Evolutionary conservation across 306 rosid genomes (phyloP).

Genomic region (Comarum palustre): DNA sequence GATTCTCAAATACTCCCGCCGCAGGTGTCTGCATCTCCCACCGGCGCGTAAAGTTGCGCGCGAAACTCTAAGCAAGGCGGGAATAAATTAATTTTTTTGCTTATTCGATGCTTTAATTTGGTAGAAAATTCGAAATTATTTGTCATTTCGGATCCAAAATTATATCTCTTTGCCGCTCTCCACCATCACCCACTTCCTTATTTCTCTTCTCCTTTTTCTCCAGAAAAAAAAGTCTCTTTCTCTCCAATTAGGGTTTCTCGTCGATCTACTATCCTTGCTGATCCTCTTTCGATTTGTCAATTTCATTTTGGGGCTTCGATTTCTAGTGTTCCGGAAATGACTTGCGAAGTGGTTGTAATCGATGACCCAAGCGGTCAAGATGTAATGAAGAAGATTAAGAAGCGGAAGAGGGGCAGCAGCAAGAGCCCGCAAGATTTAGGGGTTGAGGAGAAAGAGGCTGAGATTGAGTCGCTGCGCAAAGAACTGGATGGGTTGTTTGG

Average conservation of each 20-base stretch:
- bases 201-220: background rate
- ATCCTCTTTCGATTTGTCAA: background rate
- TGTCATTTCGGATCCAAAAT: background rate
- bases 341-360: constrained; percentile 27
- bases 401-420: constrained; percentile 48
- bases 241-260: constrained; percentile 4
- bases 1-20: too few species aligned
- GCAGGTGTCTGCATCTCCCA: too few species aligned
- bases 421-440: constrained; percentile 28
- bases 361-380: constrained; percentile 22
- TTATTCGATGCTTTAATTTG: too few species aligned
- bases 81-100: too few species aligned
- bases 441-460: constrained; percentile 42
- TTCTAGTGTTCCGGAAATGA: constrained; percentile 26
- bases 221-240: background rate
- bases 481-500: constrained; percentile 59
- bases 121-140: background rate
- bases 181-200: background rate
- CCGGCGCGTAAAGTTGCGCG: too few species aligned
- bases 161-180: constrained; percentile 12
- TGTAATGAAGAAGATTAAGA: constrained; percentile 42
- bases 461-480: constrained; percentile 37
- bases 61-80: too few species aligned
- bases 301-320: background rate
- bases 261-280: background rate